These are phyloP conservation scores for Monilinia aucupariae DNA, from an alignment of 2,329 filamentous ascomycete species.

Conservation along the genomic window DNA sequence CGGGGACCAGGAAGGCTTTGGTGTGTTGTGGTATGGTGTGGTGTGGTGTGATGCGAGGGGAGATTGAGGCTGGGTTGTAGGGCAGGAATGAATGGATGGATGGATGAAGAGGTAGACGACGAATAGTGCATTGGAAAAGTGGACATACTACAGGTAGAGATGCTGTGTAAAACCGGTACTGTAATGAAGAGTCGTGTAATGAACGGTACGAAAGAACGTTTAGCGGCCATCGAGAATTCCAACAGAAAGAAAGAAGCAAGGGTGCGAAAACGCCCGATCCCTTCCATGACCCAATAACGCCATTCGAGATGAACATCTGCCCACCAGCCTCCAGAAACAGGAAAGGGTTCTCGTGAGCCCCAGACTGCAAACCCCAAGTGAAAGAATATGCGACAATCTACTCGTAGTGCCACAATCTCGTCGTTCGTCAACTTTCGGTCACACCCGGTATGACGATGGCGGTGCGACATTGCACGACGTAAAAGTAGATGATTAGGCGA, in stretches of 20 bases:
- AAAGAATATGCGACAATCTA: no score
- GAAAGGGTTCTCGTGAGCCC: background rate
- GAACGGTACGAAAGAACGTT: background rate
- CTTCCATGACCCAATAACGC: background rate
- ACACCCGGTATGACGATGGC: background rate
- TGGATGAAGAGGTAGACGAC: background rate
- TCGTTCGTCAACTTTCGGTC: background rate
- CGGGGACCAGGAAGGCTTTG: background rate
- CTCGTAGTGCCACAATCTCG: no score
- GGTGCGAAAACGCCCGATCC: background rate
- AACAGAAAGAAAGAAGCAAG: no score
- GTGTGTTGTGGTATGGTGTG: no score
- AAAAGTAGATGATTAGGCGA: background rate
- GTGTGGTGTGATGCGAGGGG: background rate
- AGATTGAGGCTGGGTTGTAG: background rate
- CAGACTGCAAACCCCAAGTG: background rate
- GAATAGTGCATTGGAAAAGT: background rate
- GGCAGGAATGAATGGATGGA: background rate
- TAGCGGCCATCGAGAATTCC: no score
- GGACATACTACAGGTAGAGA: background rate
- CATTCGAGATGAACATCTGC: background rate
- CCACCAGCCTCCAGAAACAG: background rate
- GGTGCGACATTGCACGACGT: background rate
- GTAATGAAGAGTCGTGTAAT: background rate
- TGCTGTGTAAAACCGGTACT: background rate